A percentile compares a stretch with the other conserved stretches of the same genome.
Conservation (phyloP, 1,139 yeast genomes). For the Yamadazyma songkhlaensis region DNA sequence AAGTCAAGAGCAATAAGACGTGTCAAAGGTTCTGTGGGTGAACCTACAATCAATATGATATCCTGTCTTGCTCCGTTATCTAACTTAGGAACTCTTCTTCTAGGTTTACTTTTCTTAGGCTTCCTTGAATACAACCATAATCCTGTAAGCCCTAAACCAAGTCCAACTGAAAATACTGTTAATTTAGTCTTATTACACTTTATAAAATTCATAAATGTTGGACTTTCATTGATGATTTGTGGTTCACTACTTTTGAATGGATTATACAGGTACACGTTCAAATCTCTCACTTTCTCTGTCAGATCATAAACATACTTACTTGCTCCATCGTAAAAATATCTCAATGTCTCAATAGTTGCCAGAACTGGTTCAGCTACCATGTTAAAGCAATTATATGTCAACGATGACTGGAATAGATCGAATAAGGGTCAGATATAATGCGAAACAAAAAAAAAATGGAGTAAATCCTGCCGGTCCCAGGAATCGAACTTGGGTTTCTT, state of each 20-base stretch:
- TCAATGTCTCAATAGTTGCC: conserved; percentile 35
- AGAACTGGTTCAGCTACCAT: conserved; percentile 51
- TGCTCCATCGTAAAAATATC: conserved; percentile 23
- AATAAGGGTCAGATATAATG: not conserved
- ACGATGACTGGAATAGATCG: not conserved
- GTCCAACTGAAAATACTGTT: conserved; percentile 26
- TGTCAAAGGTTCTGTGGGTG: conserved; percentile 74
- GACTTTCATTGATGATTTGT: not conserved
- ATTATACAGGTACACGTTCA: conserved; percentile 9
- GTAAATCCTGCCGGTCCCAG: conserved; percentile 48
- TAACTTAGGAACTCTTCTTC: conserved; percentile 60
- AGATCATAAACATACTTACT: conserved; percentile 19
- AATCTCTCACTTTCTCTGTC: conserved; percentile 6
- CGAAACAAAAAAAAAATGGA: conserved; percentile 1
- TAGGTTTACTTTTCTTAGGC: conserved; percentile 11
- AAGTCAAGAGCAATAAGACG: conserved; percentile 69
- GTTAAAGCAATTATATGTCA: not conserved
- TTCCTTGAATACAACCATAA: conserved; percentile 8
- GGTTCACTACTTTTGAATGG: conserved; percentile 7
- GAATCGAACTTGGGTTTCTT: conserved; percentile 56
- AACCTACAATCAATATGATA: conserved; percentile 71
- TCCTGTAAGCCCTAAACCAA: conserved; percentile 21
- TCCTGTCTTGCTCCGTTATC: conserved; percentile 72
- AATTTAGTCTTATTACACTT: conserved; percentile 13
- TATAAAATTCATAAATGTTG: not conserved